phyloP scores from a whole-genome alignment of 495 filamentous ascomycete species.

The Neurospora sp. region DNA sequence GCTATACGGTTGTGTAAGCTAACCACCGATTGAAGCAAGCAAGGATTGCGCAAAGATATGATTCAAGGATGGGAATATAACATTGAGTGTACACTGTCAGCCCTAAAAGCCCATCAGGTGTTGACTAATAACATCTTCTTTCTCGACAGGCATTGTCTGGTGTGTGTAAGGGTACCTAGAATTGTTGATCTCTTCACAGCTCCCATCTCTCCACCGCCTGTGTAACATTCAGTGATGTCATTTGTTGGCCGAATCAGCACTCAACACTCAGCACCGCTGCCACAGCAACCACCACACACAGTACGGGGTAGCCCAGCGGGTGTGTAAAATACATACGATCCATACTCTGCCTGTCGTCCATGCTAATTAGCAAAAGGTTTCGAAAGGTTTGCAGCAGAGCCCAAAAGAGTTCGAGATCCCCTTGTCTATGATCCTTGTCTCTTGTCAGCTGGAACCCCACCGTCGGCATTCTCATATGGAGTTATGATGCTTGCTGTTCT shows the following conservation, averaged over 20 bases:
- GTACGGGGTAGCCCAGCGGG: not conserved
- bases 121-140: not conserved
- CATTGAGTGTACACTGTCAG: not conserved
- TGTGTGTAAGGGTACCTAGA: not conserved
- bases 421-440: not conserved
- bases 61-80: not conserved
- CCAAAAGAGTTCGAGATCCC: not conserved
- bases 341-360: not conserved
- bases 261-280: not conserved
- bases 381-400: not conserved
- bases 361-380: not conserved
- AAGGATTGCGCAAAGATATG: not conserved
- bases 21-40: not conserved
- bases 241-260: conserved; percentile 9
- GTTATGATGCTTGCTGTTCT: not conserved
- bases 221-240: conserved; percentile 10
- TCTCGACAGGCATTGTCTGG: not conserved
- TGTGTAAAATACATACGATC: not conserved
- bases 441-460: not conserved
- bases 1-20: not conserved
- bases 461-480: not conserved
- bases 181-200: not conserved
- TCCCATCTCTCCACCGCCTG: not conserved
- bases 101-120: not conserved
- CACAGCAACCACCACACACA: not conserved